Evolutionary conservation across 106 monocot genomes (phyloP), one percentile per base, ranked within the genome.

Genomic region (Dendrobium chrysotoxum): DNA sequence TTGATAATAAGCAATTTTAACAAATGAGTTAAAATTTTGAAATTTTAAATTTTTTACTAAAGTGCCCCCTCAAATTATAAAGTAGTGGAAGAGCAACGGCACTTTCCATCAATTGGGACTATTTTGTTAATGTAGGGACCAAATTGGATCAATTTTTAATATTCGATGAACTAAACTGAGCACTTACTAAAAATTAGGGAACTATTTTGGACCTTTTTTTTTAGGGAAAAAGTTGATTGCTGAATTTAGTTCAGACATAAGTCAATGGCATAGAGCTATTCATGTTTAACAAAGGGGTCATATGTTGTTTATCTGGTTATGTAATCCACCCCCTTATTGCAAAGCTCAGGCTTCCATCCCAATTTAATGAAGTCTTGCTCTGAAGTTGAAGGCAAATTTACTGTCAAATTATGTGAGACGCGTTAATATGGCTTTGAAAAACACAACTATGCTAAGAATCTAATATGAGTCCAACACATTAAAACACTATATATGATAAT

Each of bases 351-450:
- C n/a, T 61, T n/a, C 23, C 61, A 61, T 4, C 20, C 61, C 61
- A 61, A 61, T 61, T 61, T 61, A 61, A 61, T 61, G n/a, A 61
- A n/a, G 23, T 61, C n/a, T 61, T n/a, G n/a, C n/a, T 61, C 21
- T 61, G 23, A 61, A 20, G 4, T 61, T 61, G 61, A 54, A 54
- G 54, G 1, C 10, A 13, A 54, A 54, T 17, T 54, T 54, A 15
- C 50, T 53, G 5, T 15, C 15, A 53, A 11, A 15, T 53, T 8
- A 53, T 53, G 50, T 15, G 15, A 53, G 12, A 53, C 50, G 1
- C 3, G 5, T 2, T 3, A 12, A 16, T 61, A n/a, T 5, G 61
- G 61, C n/a, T 21, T 61, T 61, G n/a, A 21, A 61, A 61, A 61
- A 61, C 50, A 53, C n/a, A 20, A 61, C 6, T 61, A 61, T 61